These are phyloP conservation scores for Usnea hakonensis DNA, from an alignment of 495 filamentous ascomycete species.

Conservation along the genomic window DNA sequence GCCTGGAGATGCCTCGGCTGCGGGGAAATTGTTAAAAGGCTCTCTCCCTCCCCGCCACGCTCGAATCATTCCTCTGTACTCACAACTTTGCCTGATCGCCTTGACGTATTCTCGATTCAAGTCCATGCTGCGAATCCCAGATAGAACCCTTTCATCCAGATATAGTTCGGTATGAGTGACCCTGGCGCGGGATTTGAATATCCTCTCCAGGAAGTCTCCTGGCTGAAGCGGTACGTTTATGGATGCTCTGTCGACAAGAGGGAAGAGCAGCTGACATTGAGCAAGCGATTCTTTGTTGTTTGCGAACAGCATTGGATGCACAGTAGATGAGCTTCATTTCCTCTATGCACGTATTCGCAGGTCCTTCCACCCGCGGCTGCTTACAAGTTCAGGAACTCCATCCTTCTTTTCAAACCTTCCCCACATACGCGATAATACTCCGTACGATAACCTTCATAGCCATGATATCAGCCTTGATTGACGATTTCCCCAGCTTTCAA, in stretches of 20 bases:
- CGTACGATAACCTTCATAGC: slow-evolving; percentile 40
- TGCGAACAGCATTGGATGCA: slow-evolving; percentile 78
- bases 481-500: slow-evolving; percentile 60
- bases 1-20: neutral
- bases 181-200: slow-evolving; percentile 77
- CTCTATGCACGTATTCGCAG: slow-evolving; percentile 56
- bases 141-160: neutral
- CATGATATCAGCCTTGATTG: neutral
- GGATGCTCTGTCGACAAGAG: neutral
- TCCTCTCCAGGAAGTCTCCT: slow-evolving; percentile 61
- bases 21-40: too few relatives aligned
- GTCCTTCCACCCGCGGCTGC: slow-evolving; percentile 10
- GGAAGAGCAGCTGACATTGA: slow-evolving; percentile 1
- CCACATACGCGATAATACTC: slow-evolving; percentile 78
- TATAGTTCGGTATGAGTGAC: slow-evolving; percentile 34
- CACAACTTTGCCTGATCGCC: neutral
- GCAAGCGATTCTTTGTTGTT: slow-evolving; percentile 66
- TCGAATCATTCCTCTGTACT: neutral
- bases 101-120: neutral
- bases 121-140: neutral
- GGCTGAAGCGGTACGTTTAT: slow-evolving; percentile 57
- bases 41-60: neutral
- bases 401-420: slow-evolving; percentile 75
- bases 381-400: slow-evolving; percentile 59
- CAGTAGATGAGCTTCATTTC: slow-evolving; percentile 80